Conservation (phyloP, 495 filamentous ascomycete species). For the Penicillium angulare region DNA sequence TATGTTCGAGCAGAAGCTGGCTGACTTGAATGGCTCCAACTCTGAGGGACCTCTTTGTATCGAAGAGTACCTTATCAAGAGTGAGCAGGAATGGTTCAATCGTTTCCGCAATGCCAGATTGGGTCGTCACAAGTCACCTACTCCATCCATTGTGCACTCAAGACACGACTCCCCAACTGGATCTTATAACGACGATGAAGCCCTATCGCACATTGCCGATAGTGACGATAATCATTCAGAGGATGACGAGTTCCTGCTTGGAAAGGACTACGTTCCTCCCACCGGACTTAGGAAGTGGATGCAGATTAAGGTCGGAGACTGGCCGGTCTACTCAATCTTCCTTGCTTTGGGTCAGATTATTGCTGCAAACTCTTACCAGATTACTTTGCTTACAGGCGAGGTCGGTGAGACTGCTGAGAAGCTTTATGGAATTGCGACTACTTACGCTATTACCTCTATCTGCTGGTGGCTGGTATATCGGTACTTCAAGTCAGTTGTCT, state of each 20-base stretch:
- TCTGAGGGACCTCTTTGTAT: slow-evolving; percentile 62
- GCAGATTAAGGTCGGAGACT: slow-evolving; percentile 53
- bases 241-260: slow-evolving; percentile 60
- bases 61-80: slow-evolving; percentile 63
- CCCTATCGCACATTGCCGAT: slow-evolving; percentile 27
- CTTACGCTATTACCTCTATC: slow-evolving; percentile 62
- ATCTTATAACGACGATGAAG: slow-evolving; percentile 35
- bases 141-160: slow-evolving; percentile 41
- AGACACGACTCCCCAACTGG: slow-evolving; percentile 34
- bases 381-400: slow-evolving; percentile 65
- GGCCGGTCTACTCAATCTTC: slow-evolving; percentile 73
- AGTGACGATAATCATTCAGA: slow-evolving; percentile 23
- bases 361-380: slow-evolving; percentile 70
- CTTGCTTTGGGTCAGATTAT: slow-evolving; percentile 66
- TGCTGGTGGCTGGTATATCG: slow-evolving; percentile 67
- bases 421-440: slow-evolving; percentile 64
- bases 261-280: slow-evolving; percentile 64
- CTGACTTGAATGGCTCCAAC: slow-evolving; percentile 54
- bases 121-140: slow-evolving; percentile 45
- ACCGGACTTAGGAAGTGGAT: slow-evolving; percentile 58
- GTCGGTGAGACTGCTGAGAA: slow-evolving; percentile 60
- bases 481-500: slow-evolving; percentile 57
- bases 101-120: slow-evolving; percentile 58
- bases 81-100: slow-evolving; percentile 69
- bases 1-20: slow-evolving; percentile 57